Evolutionary conservation across 1,139 yeast genomes (phyloP), one percentile per base, ranked within the genome.

Genomic region (Torulaspora globosa): DNA sequence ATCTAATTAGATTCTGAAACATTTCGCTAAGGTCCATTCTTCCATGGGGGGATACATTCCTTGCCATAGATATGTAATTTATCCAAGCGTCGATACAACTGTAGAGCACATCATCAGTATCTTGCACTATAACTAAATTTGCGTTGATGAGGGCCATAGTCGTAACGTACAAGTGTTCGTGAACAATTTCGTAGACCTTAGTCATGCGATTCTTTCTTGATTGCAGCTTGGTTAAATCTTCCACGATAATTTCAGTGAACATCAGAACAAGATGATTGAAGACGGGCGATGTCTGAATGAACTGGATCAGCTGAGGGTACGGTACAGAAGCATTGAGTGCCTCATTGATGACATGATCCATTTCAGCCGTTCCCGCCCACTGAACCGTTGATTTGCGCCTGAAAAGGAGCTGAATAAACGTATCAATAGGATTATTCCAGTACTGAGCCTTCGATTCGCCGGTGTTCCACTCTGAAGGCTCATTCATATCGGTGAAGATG

Each of bases 221-320:
- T 43, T 63, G 67, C 30, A 49, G 54, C 46, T 64, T 65, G 6
- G 58, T 54, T 36, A 65, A 45, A 51, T 83, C 89, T 58, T 82
- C 89, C 1, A 74, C 76, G 1, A 81, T 56, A 14, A 79, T 78
- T 19, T 81, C 71, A 2, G 75, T 67, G 47, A 75, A 74, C n/a
- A 59, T 50, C 19, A 72, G 47, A n/a, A 64, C 24, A 18, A 70
- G 41, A 29, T 54, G 53, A 41, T 66, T 62, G 37, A 49, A 49
- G 5, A 47, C 36, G 1, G 47, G 42, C 12, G 60, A 53, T 3
- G 56, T 48, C 8, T 50, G 45, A 4, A 67, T 45, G 21, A 62
- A 55, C 18, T 57, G 51, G 9, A 62, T 51, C n/a, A 68, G 46
- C 23, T 64, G 57, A 8, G 59, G 43, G 30, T 60, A 62, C 1